Evolutionary conservation across 148 eudicot species (phyloP).

Genomic region (Rhododendron griersonianum): DNA sequence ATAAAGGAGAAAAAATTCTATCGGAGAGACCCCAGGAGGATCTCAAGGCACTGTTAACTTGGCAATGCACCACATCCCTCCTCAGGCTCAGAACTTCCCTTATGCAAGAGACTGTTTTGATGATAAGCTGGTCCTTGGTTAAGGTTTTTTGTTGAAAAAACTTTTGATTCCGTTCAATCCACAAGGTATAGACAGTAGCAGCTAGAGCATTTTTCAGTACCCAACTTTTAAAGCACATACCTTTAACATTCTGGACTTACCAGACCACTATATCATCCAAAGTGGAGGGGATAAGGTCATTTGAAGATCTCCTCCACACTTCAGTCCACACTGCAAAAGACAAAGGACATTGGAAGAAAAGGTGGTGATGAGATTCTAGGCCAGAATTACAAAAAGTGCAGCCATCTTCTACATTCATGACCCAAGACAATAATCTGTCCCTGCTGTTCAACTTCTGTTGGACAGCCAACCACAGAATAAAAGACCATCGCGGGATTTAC

Average conservation of each 20-base stretch:
- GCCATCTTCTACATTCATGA: too few species aligned
- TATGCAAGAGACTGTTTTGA: too few species aligned
- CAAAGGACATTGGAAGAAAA: not conserved
- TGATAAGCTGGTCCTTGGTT: too few species aligned
- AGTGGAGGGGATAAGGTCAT: not conserved
- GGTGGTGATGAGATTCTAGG: not conserved
- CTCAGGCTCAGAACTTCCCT: too few species aligned
- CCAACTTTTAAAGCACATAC: not conserved
- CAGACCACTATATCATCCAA: not conserved
- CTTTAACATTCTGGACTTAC: not conserved
- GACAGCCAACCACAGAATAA: too few species aligned
- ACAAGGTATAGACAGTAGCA: not conserved
- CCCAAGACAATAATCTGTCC: constrained; percentile 20
- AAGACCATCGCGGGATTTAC: too few species aligned
- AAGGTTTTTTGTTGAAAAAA: too few species aligned
- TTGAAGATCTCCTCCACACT: not conserved
- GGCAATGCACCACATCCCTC: too few species aligned
- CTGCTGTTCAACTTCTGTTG: too few species aligned
- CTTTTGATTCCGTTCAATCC: not conserved
- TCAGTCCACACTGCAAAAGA: not conserved
- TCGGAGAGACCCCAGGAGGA: too few species aligned
- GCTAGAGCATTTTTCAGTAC: not conserved
- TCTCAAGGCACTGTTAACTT: too few species aligned
- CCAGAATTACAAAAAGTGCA: not conserved
- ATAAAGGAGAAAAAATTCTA: too few species aligned